Evolutionary conservation across 768 basidiomycete species (phyloP), one percentile per base, ranked within the genome.

Genomic region (Naganishia onofrii): DNA sequence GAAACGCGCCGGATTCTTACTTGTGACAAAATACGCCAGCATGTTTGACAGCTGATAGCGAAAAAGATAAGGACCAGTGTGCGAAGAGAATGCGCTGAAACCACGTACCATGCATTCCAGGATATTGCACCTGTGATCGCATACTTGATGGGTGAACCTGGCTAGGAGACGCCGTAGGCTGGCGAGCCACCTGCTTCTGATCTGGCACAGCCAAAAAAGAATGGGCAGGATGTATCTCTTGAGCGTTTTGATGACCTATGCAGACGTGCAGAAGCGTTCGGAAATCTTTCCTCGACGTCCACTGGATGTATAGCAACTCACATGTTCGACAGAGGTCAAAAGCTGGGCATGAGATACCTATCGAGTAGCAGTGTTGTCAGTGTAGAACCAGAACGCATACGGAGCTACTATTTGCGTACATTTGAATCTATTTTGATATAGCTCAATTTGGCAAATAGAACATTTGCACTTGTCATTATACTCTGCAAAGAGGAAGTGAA

Each of bases 171-270:
- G 26, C 54, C 26, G 23, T 4, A 51, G 48, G n/a, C 3, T 3
- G 48, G n/a, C 48, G 48, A 51, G 48, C 48, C 4, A 6, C 48
- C 17, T 26, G 53, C 29, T 34, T 36, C 74, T 84, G 85, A 73
- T 91, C 90, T n/a, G 88, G 88, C 6, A 93, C 86, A 10, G 86
- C 84, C 23, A 94, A 82, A 84, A 95, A 96, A 1, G 90, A 87
- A 76, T 97, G 92, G 0, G 87, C 85, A 0, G 93, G 94, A 76
- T 97, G 93, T 19, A 95, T 86, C 75, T 93, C 91, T 73, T 94
- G 91, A 13, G 93, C 92, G 82, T 91, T 78, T 23, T 76, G 76
- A 63, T 79, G 76, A 88, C 76, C 92, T 93, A 72, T 56, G 66
- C 67, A n/a, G 31, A 3, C 6, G 23, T 42, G 15, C 15, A 51